These are phyloP conservation scores for Dendrocalamus sinicus DNA, from an alignment of 176 grass and related monocot species.

Conservation along the genomic window DNA sequence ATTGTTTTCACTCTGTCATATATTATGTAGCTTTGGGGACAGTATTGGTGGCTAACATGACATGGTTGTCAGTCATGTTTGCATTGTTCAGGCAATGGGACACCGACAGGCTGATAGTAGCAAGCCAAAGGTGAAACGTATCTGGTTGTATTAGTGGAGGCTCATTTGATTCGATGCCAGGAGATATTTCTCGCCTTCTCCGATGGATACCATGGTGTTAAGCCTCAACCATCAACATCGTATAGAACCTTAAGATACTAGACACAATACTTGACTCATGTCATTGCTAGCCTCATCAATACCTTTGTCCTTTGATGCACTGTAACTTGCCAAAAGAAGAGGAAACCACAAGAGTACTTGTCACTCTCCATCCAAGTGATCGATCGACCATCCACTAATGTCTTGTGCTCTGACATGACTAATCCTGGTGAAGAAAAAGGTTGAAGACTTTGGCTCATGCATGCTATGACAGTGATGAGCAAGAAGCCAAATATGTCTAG, in stretches of 20 bases:
- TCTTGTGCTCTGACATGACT: slow-evolving; percentile 13
- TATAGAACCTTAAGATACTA: not conserved
- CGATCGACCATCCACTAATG: slow-evolving; percentile 2
- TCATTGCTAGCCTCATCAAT: not conserved
- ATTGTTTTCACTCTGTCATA: too few relatives aligned
- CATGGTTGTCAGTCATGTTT: not conserved
- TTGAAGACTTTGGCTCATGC: not conserved
- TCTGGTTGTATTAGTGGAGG: not conserved
- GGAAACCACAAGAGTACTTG: not conserved
- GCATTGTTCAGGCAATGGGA: not conserved
- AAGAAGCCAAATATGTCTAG: not conserved
- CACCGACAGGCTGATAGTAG: not conserved
- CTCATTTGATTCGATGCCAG: not conserved
- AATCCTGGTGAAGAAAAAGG: slow-evolving; percentile 23
- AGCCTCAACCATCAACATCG: not conserved
- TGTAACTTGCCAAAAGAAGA: not conserved
- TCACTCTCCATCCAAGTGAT: not conserved
- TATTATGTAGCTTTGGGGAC: too few relatives aligned
- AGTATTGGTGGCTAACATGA: not conserved
- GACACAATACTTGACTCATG: not conserved
- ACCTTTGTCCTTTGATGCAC: not conserved
- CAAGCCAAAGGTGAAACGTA: not conserved
- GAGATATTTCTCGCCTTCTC: not conserved
- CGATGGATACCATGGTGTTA: not conserved
- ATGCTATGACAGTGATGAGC: not conserved